Evolutionary conservation across 495 filamentous ascomycete species (phyloP).

Genomic region (Penicillium soppii): DNA sequence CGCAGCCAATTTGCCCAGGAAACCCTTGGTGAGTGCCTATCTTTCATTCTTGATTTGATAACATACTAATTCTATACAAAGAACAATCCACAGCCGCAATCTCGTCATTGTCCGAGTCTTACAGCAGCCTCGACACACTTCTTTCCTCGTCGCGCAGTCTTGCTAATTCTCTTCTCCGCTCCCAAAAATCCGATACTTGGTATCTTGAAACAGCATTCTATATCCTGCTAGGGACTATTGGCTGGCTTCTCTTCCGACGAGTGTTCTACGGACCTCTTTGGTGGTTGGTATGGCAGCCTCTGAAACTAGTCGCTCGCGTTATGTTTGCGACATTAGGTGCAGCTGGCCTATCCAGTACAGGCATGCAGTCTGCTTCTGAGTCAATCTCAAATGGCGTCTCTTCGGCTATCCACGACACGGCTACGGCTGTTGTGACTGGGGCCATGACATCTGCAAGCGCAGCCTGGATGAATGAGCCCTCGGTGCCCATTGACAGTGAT

Average conservation of each 20-base stretch:
- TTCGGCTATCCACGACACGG: conserved; percentile 13
- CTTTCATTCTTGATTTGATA: neutral
- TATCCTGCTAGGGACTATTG: conserved; percentile 70
- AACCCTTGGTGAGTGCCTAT: conserved; percentile 56
- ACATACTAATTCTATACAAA: conserved; percentile 18
- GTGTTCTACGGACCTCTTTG: conserved; percentile 86
- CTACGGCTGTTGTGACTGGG: conserved; percentile 17
- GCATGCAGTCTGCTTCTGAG: conserved; percentile 25
- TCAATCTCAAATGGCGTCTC: conserved; percentile 13
- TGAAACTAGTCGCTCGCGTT: conserved; percentile 58
- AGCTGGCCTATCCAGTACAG: conserved; percentile 36
- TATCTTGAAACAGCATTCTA: conserved; percentile 88
- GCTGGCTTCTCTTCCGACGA: conserved; percentile 82
- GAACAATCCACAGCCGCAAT: conserved; percentile 78
- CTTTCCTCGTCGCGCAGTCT: conserved; percentile 71
- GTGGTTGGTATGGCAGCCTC: conserved; percentile 81
- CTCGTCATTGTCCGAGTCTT: conserved; percentile 72
- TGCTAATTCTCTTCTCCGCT: conserved; percentile 73
- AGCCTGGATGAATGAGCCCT: conserved; percentile 26
- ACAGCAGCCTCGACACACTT: conserved; percentile 73
- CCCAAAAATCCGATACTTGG: conserved; percentile 95
- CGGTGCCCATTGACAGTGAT: conserved; percentile 26
- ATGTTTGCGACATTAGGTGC: conserved; percentile 43
- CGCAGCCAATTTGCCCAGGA: conserved; percentile 85
- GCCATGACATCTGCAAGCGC: conserved; percentile 13